Conservation (phyloP, 2,329 filamentous ascomycete species). For the Pestalotiopsis fici region DNA sequence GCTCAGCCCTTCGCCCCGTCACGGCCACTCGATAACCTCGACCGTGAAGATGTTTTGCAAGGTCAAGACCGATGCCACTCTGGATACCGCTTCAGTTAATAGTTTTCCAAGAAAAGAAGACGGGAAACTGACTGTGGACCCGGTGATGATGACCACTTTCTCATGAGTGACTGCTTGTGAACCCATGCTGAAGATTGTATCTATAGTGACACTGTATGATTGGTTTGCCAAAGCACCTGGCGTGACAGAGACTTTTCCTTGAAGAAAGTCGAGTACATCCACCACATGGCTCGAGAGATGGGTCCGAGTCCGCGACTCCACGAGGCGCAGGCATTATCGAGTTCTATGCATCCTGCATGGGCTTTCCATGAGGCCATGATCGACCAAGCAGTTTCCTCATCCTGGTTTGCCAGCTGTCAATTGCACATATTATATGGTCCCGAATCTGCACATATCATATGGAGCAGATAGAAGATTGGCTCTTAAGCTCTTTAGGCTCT, state of each 20-base stretch:
- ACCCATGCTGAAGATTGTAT: not conserved
- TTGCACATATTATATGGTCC: not conserved
- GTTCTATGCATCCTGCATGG: not conserved
- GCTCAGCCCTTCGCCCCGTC: not conserved
- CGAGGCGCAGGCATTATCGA: not conserved
- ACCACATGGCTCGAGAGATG: not conserved
- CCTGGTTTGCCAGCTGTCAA: not conserved
- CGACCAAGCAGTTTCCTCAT: not conserved
- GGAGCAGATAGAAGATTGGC: not conserved
- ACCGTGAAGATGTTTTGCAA: slow-evolving; percentile 1
- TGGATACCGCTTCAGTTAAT: not conserved
- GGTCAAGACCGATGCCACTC: slow-evolving; percentile 7
- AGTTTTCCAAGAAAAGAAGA: not conserved
- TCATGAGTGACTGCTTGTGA: not conserved
- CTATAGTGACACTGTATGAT: not conserved
- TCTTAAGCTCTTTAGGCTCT: not conserved
- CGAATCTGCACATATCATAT: not conserved
- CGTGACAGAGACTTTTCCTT: no score
- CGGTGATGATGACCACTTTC: slow-evolving; percentile 4
- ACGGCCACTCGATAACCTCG: not conserved
- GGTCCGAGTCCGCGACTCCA: not conserved
- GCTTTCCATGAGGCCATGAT: not conserved
- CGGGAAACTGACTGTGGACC: not conserved
- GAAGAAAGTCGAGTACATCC: not conserved
- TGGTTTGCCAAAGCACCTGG: not conserved